Base-by-base conservation (phyloP, 1,139 yeast genomes). In the Pichia sp. region DNA sequence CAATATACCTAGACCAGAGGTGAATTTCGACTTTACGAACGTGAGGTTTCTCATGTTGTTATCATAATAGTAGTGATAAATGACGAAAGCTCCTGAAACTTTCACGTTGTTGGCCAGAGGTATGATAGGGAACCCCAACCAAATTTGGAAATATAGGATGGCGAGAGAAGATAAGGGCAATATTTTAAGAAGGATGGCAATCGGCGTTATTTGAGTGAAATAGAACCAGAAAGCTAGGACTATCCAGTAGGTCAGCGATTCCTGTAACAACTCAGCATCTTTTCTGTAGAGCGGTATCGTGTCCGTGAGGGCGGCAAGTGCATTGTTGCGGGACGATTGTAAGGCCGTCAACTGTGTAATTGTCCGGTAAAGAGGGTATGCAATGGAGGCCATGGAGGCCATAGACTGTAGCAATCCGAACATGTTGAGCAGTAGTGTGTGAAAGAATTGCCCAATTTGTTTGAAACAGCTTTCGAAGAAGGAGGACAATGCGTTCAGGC, bases 221-320 rank as follows among this genome's bases (percentile, higher is more conserved):
- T 61, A 23, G 67, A 63, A n/a, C 67, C 74, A 63, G 7, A 73
- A 58, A 1, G 79, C 73, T 49, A 72, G 67, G 1, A 80, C 76
- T 16, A 81, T 69, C 89, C 89, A 84, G 63, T 81, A 84, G 19
- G 79, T 72, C 38, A 80, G 67, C 82, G 86, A 80, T 63, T 62
- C 64, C 46, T 62, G 58, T n/a, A 62, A 45, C 7, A 51, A 54
- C 6, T 53, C 44, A 15, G 54, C 42, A n/a, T 50, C 50, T 29
- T 44, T 32, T 5, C 38, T 32, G 23, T 19, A 42, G 11, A 53
- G 36, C 23, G 54, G 51, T 1, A 50, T 44, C 1, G 58, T 54
- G 10, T 56, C 57, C 8, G 58, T 56, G 30, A 56, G 50, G 8
- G 46, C 16, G 2, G 54, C 45, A 11, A 52, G 31, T 4, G 45